Base-by-base conservation (phyloP, 345 rosid species). In the Zanthoxylum bungeanum region DNA sequence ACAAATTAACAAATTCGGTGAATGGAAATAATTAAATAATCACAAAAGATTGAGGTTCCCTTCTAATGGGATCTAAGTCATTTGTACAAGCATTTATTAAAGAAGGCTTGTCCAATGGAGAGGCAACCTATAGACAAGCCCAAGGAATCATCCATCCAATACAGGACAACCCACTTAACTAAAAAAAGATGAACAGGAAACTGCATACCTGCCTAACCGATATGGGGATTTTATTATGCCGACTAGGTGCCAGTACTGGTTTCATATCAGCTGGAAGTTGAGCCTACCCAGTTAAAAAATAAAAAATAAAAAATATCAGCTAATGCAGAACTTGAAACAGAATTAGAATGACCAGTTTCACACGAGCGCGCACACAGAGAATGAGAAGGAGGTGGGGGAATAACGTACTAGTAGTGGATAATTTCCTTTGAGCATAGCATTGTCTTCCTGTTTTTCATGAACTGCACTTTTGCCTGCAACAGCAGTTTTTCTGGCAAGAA, bases 401-500 rank as follows among this genome's bases (percentile, higher is more conserved):
- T 16, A 52, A 82, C 92, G 64, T 79, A 95, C 99, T 75, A 95
- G 82, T 67, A 95, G 84, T 16, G 97, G 99, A 78, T 82, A 95
- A 72, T 81, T 90, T 76, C 93, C 98, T 83, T 86, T 88, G 49
- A 89, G 85, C 61, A 74, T 77, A 3, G 85, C 89, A 78, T 66
- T 79, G 68, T 84, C 91, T 80, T 87, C 93, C 75, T 80, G 85
- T 64, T 73, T 76, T 36, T 82, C 93, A 72, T 79, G 69, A 33
- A 78, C 67, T 73, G 85, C 82, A 84, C 52, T 80, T 79, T 78
- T 85, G 73, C 78, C 76, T 51, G 81, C 83, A 74, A 81, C 84
- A 64, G 91, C 88, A 76, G 73, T 89, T 85, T 91, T 95, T 71
- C 99, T 85, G 11, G 99, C 98, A 81, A 95, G 99, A 75, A 95